Conservation (phyloP, 225 moss, liverwort and hornwort species). For the Polytrichum commune region DNA sequence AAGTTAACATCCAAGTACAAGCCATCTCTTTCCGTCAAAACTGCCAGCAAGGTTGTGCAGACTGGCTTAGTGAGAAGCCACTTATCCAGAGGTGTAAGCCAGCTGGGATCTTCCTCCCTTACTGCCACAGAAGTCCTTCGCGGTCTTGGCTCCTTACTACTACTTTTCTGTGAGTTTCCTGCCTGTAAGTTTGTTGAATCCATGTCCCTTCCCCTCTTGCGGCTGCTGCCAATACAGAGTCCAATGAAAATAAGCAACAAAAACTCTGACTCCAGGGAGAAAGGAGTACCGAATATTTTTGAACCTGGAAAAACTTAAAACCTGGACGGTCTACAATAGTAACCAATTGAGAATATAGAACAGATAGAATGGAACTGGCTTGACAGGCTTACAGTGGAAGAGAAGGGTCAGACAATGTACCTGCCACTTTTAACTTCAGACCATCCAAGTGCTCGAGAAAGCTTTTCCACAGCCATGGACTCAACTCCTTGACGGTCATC, state of each 20-base stretch:
- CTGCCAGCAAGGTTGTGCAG: constrained; percentile 41
- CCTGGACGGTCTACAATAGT: too few species aligned
- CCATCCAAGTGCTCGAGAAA: constrained; percentile 42
- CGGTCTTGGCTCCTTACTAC: constrained; percentile 10
- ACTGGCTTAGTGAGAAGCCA: constrained; percentile 68
- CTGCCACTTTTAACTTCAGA: constrained; percentile 13
- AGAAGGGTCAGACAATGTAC: constrained; percentile 9
- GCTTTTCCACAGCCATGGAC: constrained; percentile 30
- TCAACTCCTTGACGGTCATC: constrained; percentile 25
- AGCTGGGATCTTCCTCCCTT: constrained; percentile 15
- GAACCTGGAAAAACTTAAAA: too few species aligned
- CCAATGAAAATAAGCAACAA: background rate
- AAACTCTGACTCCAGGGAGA: too few species aligned
- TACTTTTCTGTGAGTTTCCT: constrained; percentile 25
- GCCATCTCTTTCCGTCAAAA: constrained; percentile 47
- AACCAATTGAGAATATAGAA: too few species aligned
- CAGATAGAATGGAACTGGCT: too few species aligned
- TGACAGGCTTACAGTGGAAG: too few species aligned
- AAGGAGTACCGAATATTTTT: too few species aligned
- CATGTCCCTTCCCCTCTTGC: constrained; percentile 31
- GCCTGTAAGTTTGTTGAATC: background rate
- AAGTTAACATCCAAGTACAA: constrained; percentile 45
- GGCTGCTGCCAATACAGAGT: constrained; percentile 14
- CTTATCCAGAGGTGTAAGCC: constrained; percentile 34
- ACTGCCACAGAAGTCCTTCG: constrained; percentile 3